Evolutionary conservation across 768 basidiomycete species (phyloP).

Genomic region (Amanita molliuscula): DNA sequence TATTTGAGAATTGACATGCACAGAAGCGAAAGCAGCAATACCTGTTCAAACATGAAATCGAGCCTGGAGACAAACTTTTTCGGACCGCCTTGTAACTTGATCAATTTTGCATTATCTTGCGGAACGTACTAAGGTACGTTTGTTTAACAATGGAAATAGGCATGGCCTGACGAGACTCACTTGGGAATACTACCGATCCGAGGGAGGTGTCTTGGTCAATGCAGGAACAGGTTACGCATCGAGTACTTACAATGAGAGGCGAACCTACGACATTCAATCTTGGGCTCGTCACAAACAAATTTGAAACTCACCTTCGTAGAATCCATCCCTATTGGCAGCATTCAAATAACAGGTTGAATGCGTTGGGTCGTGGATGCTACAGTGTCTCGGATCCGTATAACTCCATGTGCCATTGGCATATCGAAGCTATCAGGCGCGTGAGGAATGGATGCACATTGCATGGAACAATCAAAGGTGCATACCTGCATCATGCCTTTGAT

Average conservation of each 20-base stretch:
- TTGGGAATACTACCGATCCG: conserved; percentile 39
- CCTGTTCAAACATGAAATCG: conserved; percentile 48
- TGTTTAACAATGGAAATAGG: not conserved
- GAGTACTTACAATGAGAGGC: conserved; percentile 40
- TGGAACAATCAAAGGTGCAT: not conserved
- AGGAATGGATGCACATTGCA: not conserved
- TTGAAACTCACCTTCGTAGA: conserved; percentile 39
- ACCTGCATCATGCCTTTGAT: conserved; percentile 58
- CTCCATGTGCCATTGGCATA: conserved; percentile 49
- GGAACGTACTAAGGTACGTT: conserved; percentile 38
- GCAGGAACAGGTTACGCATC: not conserved
- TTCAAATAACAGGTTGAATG: conserved; percentile 52
- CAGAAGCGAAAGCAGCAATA: conserved; percentile 10
- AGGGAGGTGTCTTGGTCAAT: not conserved
- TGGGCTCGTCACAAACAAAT: not conserved
- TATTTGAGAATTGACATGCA: not conserved
- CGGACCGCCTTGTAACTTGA: conserved; percentile 49
- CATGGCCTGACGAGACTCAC: conserved; percentile 18
- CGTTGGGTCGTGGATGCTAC: conserved; percentile 50
- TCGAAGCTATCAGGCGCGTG: conserved; percentile 29
- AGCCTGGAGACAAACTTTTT: conserved; percentile 43
- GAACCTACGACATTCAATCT: conserved; percentile 22
- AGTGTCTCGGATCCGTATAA: conserved; percentile 58
- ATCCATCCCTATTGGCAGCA: conserved; percentile 44
- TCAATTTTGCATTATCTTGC: conserved; percentile 53